Evolutionary conservation across 2,329 filamentous ascomycete species (phyloP).

Genomic region (Bipolaris oryzae): DNA sequence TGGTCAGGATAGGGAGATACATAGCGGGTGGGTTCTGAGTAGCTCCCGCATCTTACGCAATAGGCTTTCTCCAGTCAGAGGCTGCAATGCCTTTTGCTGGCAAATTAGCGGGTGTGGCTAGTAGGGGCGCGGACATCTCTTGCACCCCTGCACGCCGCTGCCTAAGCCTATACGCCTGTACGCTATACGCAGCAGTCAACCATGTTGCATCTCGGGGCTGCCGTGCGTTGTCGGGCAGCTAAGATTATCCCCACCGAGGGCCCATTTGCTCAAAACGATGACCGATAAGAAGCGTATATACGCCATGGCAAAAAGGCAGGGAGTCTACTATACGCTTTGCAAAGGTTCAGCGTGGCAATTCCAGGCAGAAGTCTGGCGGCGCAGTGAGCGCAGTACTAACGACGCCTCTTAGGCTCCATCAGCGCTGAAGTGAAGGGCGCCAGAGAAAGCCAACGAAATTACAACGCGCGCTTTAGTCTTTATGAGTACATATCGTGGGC

Average conservation of each 20-base stretch:
- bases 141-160: slow-evolving; percentile 20
- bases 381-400: too few species aligned
- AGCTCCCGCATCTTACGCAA: slow-evolving; percentile 1
- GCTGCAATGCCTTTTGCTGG: slow-evolving; percentile 5
- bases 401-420: slow-evolving; percentile 3
- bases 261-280: slow-evolving; percentile 5
- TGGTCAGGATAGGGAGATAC: not conserved
- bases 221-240: not conserved
- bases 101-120: slow-evolving; percentile 18
- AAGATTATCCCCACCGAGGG: not conserved
- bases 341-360: slow-evolving; percentile 2
- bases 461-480: not conserved
- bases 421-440: not conserved
- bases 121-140: slow-evolving; percentile 8
- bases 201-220: not conserved
- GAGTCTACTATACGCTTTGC: not conserved
- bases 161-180: not conserved
- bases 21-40: slow-evolving; percentile 5
- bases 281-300: slow-evolving; percentile 5
- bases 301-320: not conserved
- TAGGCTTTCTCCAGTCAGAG: slow-evolving; percentile 2
- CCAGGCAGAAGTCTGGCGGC: slow-evolving; percentile 9
- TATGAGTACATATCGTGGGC: not conserved
- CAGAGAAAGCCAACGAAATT: not conserved
- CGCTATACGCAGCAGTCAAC: not conserved